A percentile compares a stretch with the other conserved stretches of the same genome.
Evolutionary conservation across 2,329 filamentous ascomycete genomes (phyloP).

Genomic region (Gaeumannomyces sp.): DNA sequence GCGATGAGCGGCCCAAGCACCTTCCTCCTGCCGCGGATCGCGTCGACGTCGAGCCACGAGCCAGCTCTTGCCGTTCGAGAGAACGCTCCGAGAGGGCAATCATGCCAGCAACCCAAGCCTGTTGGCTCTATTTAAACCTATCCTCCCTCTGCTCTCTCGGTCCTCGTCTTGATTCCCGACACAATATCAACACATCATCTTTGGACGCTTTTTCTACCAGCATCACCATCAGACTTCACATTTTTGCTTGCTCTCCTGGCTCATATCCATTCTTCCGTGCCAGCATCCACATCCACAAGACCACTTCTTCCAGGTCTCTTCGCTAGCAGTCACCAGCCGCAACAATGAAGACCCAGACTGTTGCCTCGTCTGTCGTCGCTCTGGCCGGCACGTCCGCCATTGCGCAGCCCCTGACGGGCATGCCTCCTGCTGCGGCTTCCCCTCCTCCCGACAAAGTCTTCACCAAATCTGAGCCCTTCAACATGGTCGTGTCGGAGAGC

Average conservation of each 20-base stretch:
- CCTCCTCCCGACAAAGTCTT: background rate
- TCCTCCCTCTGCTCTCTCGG: background rate
- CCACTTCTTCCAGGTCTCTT: background rate
- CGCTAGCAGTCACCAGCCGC: background rate
- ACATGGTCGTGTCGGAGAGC: constrained; percentile 25
- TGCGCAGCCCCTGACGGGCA: constrained; percentile 20
- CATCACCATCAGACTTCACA: background rate
- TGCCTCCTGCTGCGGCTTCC: background rate
- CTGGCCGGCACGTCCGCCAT: constrained; percentile 11
- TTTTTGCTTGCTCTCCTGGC: background rate
- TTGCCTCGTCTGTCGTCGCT: background rate
- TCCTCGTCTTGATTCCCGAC: background rate
- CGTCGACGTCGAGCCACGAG: background rate
- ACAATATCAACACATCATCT: background rate
- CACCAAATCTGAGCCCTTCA: constrained; percentile 27
- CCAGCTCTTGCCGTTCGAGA: background rate
- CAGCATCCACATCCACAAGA: background rate
- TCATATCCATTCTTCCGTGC: constrained; percentile 4
- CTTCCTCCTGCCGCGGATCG: background rate
- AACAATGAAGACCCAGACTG: constrained; percentile 3
- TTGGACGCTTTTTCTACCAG: background rate
- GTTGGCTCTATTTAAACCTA: background rate
- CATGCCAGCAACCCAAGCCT: background rate
- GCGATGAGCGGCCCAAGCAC: background rate
- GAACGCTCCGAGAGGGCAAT: background rate